These are phyloP conservation scores for Hirsutella minnesotensis DNA, from an alignment of 2,329 filamentous ascomycete species.

Conservation along the genomic window DNA sequence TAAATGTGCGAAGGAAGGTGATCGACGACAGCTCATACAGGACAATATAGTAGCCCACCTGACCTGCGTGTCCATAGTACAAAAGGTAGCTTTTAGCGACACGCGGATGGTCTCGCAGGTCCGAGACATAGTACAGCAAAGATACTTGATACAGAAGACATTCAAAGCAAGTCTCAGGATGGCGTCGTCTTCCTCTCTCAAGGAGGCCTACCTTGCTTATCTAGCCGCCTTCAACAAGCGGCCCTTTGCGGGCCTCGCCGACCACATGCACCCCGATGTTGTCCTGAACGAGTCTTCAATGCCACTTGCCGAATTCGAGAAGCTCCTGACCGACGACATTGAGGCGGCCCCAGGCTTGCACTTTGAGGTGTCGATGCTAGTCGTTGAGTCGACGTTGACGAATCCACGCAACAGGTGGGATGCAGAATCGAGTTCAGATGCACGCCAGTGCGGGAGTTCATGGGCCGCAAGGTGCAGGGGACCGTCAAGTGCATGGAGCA, in stretches of 20 bases:
- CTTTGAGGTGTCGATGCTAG: not conserved
- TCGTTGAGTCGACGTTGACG: not conserved
- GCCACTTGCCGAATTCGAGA: not conserved
- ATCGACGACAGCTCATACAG: too few species aligned
- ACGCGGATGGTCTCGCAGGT: too few species aligned
- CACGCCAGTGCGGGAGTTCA: not conserved
- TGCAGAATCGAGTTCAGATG: constrained; percentile 1
- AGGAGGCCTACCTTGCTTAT: not conserved
- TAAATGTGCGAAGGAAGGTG: too few species aligned
- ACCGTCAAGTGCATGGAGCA: constrained; percentile 1
- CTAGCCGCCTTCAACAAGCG: not conserved
- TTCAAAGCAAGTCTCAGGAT: not conserved
- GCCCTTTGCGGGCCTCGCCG: not conserved
- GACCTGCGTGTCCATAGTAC: too few species aligned
- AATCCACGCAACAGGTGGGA: not conserved
- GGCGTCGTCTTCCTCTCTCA: not conserved
- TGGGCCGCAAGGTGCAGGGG: not conserved
- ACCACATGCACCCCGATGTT: not conserved
- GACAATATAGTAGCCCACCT: too few species aligned
- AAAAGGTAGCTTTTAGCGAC: too few species aligned
- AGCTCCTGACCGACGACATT: constrained; percentile 2
- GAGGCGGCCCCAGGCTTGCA: not conserved
- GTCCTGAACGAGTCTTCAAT: not conserved
- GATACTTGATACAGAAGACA: not conserved
- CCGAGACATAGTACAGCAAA: too few species aligned